Conservation (phyloP, 345 rosid genomes). For the Clarkia xantiana region DNA sequence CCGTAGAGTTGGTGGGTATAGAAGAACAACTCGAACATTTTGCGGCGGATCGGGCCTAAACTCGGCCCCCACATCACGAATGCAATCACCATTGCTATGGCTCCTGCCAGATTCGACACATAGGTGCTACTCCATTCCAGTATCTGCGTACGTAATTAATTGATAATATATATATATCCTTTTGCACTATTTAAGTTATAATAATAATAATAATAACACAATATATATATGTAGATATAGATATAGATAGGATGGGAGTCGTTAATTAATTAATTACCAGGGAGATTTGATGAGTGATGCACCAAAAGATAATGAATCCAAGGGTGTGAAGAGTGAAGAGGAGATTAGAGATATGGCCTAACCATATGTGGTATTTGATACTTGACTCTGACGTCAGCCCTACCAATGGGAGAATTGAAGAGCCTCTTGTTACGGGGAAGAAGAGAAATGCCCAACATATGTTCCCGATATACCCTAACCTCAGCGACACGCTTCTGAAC, state of each 20-base stretch:
- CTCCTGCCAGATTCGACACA: conserved; percentile 55
- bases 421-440: conserved; percentile 71
- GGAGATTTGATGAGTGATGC: conserved; percentile 16
- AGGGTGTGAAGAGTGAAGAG: conserved; percentile 54
- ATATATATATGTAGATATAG: too few species aligned
- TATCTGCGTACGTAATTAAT: too few species aligned
- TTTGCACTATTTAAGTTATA: too few species aligned
- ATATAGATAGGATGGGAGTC: too few species aligned
- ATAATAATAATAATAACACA: too few species aligned
- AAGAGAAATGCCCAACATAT: conserved; percentile 48
- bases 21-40: conserved; percentile 64
- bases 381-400: conserved; percentile 71
- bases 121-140: conserved; percentile 26
- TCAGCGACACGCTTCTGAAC: conserved; percentile 19
- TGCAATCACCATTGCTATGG: conserved; percentile 37
- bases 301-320: conserved; percentile 36
- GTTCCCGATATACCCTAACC: conserved; percentile 52
- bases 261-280: conserved; percentile 27
- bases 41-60: conserved; percentile 31
- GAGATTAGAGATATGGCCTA: conserved; percentile 53
- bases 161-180: too few species aligned
- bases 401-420: conserved; percentile 47
- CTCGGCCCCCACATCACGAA: conserved; percentile 55
- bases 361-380: conserved; percentile 90
- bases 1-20: conserved; percentile 65